Conservation (phyloP, 768 basidiomycete genomes). For the Pleurotus tuber-regium region DNA sequence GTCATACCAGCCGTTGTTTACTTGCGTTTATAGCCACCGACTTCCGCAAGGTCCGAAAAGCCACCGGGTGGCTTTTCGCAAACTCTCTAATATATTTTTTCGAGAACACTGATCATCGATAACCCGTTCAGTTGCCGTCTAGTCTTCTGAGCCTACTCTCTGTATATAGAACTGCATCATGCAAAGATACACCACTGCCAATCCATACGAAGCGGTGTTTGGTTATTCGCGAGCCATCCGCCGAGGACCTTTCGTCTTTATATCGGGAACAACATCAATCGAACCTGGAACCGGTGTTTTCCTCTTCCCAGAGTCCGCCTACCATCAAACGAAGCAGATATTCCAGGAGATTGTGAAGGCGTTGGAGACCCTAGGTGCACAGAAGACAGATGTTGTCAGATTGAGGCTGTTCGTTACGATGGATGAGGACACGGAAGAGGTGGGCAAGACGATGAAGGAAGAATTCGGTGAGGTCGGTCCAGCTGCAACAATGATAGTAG, state of each 20-base stretch:
- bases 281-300: constrained; percentile 36
- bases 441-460: constrained; percentile 40
- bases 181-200: constrained; percentile 30
- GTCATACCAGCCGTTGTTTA: too few species aligned
- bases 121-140: too few species aligned
- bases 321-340: constrained; percentile 40
- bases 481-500: constrained; percentile 54
- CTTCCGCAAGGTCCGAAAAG: too few species aligned
- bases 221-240: constrained; percentile 53
- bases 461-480: constrained; percentile 39
- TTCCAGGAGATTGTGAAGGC: constrained; percentile 44
- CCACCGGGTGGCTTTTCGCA: too few species aligned
- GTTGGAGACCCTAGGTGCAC: constrained; percentile 41
- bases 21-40: too few species aligned
- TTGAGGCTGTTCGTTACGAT: constrained; percentile 48
- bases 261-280: constrained; percentile 52
- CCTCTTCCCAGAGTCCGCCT: constrained; percentile 41
- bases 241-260: constrained; percentile 49
- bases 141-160: too few species aligned
- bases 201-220: constrained; percentile 49
- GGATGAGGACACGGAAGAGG: constrained; percentile 35
- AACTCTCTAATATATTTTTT: too few species aligned
- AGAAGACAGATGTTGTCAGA: constrained; percentile 40
- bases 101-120: too few species aligned
- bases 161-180: too few species aligned